Conservation (phyloP, 305 asterid species). For the Fraxinus sp. region DNA sequence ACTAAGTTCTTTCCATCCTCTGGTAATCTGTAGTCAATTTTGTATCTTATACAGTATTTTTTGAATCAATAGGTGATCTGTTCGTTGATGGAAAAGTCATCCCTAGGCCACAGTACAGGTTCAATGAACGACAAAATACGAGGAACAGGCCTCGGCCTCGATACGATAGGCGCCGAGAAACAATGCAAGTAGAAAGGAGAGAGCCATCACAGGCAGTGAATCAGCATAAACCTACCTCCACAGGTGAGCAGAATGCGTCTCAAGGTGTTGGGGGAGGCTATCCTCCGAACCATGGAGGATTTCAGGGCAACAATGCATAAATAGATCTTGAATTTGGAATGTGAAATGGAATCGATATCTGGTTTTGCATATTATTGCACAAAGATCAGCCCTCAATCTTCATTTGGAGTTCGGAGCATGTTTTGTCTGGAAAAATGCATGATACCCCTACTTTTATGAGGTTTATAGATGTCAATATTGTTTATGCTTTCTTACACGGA, state of each 20-base stretch:
- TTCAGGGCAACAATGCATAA: conserved; percentile 27
- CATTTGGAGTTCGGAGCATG: not conserved
- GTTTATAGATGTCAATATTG: not conserved
- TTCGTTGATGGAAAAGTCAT: conserved; percentile 80
- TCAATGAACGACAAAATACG: conserved; percentile 47
- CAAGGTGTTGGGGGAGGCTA: conserved; percentile 20
- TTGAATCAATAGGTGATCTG: conserved; percentile 56
- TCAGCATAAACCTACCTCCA: conserved; percentile 32
- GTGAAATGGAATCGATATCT: not conserved
- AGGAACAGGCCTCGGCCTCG: conserved; percentile 75
- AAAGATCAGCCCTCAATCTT: not conserved
- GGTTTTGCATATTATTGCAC: not conserved
- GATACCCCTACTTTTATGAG: not conserved
- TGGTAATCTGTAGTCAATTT: no score
- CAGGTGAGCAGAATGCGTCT: conserved; percentile 26
- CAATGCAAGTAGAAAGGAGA: conserved; percentile 67
- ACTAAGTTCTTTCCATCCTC: no score
- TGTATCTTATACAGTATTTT: not conserved
- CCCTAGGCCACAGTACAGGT: conserved; percentile 78
- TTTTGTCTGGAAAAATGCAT: not conserved
- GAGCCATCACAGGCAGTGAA: conserved; percentile 36
- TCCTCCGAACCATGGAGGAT: conserved; percentile 23
- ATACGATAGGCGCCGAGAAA: conserved; percentile 68
- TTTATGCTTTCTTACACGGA: not conserved
- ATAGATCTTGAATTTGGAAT: not conserved